phyloP scores from a whole-genome alignment of 257 asterid genomes.

The Nicotiana benthamiana region DNA sequence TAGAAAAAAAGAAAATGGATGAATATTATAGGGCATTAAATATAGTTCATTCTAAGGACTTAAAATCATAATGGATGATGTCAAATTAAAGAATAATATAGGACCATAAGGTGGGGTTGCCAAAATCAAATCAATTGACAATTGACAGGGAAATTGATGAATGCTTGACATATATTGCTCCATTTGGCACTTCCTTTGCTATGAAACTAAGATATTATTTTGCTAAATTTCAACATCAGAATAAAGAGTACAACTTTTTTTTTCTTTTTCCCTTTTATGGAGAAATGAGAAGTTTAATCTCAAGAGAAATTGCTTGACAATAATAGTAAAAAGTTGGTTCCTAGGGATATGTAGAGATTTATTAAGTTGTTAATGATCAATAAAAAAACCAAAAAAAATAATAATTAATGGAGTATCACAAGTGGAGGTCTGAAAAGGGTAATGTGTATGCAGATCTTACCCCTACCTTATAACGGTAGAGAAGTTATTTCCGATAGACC shows the following conservation, averaged over 20 bases:
- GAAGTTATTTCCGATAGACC: too few species aligned
- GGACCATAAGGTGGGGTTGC: neutral
- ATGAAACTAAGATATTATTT: neutral
- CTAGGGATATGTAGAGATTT: neutral
- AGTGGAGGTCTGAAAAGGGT: too few species aligned
- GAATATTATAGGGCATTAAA: neutral
- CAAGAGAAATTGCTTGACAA: neutral
- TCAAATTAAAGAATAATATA: neutral
- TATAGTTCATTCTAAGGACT: neutral
- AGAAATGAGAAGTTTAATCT: neutral
- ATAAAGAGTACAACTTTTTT: neutral
- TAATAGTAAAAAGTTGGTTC: neutral
- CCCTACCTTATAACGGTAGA: too few species aligned
- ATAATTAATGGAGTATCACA: too few species aligned
- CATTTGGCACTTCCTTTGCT: neutral
- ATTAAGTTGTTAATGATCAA: too few species aligned
- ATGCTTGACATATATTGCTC: slow-evolving; percentile 2
- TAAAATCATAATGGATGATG: neutral
- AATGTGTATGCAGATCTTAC: too few species aligned
- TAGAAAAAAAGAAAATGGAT: neutral
- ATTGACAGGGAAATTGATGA: neutral
- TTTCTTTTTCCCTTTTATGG: neutral
- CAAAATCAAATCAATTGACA: neutral
- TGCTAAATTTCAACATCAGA: neutral
- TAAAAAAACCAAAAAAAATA: too few species aligned